Conservation (phyloP, 495 filamentous ascomycete genomes). For the Neurospora tetraspora region DNA sequence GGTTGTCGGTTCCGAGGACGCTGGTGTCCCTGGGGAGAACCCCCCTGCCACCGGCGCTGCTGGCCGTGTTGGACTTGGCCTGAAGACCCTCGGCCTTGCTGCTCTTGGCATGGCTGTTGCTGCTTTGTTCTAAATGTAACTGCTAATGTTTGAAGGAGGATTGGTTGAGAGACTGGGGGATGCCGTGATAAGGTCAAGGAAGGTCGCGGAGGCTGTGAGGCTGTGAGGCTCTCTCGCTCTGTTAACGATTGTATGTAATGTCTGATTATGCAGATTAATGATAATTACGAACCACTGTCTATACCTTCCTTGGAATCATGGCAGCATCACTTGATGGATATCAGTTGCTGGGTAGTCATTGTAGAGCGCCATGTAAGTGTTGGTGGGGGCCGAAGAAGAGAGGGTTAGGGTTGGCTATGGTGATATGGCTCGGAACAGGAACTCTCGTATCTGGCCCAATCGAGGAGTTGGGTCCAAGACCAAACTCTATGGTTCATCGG, state of each 20-base stretch:
- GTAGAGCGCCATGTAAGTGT: too few relatives aligned
- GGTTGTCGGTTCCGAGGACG: background rate
- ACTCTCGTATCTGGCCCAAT: background rate
- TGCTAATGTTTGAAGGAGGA: background rate
- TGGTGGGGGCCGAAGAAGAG: too few relatives aligned
- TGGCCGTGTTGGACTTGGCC: background rate
- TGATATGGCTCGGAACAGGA: background rate
- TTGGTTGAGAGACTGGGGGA: background rate
- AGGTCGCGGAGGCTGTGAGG: background rate
- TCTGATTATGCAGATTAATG: background rate
- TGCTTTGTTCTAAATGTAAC: background rate
- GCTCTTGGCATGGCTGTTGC: background rate
- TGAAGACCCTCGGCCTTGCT: background rate
- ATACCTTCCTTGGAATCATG: background rate
- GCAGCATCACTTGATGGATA: background rate
- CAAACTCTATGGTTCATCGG: too few relatives aligned
- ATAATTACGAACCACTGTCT: background rate
- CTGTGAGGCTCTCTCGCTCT: background rate
- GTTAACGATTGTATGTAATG: background rate
- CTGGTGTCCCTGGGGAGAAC: background rate
- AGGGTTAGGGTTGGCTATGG: background rate
- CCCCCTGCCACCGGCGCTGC: background rate
- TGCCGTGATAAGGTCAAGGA: background rate
- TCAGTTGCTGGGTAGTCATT: too few relatives aligned
- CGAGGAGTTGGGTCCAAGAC: background rate